Evolutionary conservation across 2,329 filamentous ascomycete species (phyloP), one percentile per base, ranked within the genome.

Genomic region (Pseudocercospora cruenta): DNA sequence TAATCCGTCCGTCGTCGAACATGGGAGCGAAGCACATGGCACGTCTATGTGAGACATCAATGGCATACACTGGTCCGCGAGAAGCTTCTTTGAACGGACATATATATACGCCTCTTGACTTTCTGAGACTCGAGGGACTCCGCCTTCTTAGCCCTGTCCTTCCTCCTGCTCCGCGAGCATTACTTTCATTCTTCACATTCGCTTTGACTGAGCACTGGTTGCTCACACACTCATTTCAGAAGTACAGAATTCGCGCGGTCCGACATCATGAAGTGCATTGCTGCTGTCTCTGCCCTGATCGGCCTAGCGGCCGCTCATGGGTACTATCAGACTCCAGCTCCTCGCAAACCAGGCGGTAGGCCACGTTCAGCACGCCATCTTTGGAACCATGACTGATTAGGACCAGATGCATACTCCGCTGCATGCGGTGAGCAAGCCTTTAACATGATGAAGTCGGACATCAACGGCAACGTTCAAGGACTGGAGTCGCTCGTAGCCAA

Each of bases 401-500:
- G 1, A 58, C 1, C 55, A 58, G 55, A 36, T 2, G 84, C 84
- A 21, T 84, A 86, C 80, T 73, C 80, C 67, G 75, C 80, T 14
- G 82, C 83, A 63, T 88, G 86, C 70, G 85, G 86, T 63, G 73
- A 82, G 67, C 85, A 87, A 76, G 81, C 86, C 72, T 82, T 80
- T 77, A 81, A 81, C 79, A 84, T 84, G 78, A 82, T 86, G 78
- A 68, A 70, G 39, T 79, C 82, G 16, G 85, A 87, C 80, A 80
- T 82, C 75, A 84, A 84, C 75, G 85, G 85, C 71, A 88, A 87
- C 76, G 78, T 88, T 69, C 86, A 88, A 76, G 82, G 82, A 64
- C 79, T 85, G 69, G 79, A 85, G 51, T 83, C 86, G 74, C 79
- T 83, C 58, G 82, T 81, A 36, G 65, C 67, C 3, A 66, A 63